Conservation (phyloP, 1,139 yeast genomes). For the Yamadazyma epiphylla region DNA sequence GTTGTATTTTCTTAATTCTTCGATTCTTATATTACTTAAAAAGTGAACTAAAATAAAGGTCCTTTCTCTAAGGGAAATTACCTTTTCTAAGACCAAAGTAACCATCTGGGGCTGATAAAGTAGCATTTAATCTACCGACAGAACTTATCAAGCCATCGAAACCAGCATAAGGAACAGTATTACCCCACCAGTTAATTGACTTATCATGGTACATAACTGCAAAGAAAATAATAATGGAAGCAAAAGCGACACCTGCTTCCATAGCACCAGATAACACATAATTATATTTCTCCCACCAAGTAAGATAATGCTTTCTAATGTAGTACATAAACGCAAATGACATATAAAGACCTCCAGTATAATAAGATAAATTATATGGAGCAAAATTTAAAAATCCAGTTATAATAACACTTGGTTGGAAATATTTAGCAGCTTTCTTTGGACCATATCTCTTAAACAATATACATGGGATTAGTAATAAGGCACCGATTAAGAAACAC, state of each 20-base stretch:
- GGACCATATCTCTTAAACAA: slow-evolving; percentile 33
- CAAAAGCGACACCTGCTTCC: slow-evolving; percentile 58
- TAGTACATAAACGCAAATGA: slow-evolving; percentile 49
- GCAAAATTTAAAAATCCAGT: slow-evolving; percentile 41
- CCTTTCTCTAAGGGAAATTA: slow-evolving; percentile 25
- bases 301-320: slow-evolving; percentile 42
- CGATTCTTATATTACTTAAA: too few relatives aligned
- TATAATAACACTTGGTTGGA: slow-evolving; percentile 39
- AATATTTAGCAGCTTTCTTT: slow-evolving; percentile 20
- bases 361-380: slow-evolving; percentile 57
- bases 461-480: slow-evolving; percentile 39
- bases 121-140: slow-evolving; percentile 21
- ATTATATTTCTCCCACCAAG: slow-evolving; percentile 65
- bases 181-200: slow-evolving; percentile 59
- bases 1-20: too few relatives aligned
- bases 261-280: slow-evolving; percentile 58
- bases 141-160: not conserved
- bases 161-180: slow-evolving; percentile 27
- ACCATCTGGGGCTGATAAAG: slow-evolving; percentile 30
- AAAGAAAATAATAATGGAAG: slow-evolving; percentile 54
- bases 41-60: too few relatives aligned
- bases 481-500: slow-evolving; percentile 52
- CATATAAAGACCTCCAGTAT: slow-evolving; percentile 45
- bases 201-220: slow-evolving; percentile 45
- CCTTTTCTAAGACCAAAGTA: slow-evolving; percentile 46